Base-by-base conservation (phyloP, 306 rosid species). In the Cajanus cajan region DNA sequence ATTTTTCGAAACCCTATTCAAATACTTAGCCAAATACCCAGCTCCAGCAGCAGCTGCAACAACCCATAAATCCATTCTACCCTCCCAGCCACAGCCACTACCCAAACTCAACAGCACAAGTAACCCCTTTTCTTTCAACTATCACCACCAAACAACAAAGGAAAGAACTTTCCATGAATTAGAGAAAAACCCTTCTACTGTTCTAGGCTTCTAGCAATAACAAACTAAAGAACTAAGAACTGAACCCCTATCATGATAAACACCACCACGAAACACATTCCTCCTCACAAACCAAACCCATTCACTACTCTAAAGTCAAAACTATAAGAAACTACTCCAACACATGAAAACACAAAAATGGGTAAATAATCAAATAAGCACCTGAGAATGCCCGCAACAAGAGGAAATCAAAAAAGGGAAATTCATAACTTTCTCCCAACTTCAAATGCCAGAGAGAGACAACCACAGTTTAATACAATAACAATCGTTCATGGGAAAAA, bases 11-110 rank as follows among this genome's bases (percentile, higher is more conserved):
- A 71, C 36, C 54, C 50, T 86, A 64, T 88, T 83, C 98, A 89
- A 91, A 86, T 85, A 87, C 82, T 92, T 92, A 5, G 91, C 89
- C 83, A 95, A 80, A 86, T 78, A 95, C 39, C 96, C 91, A 78
- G 94, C 97, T 78, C 97, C 97, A 21, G 95, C 73, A 48, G 92
- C 93, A 18, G 88, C 94, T 61, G 92, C 97, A 81, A 88, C 95
- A 69, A 90, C 88, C 97, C 96, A 92, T 31, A 92, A 79, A 79
- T 92, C 98, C 98, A 95, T 95, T 69, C 51, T 79, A 2, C 37
- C 52, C 68, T 82, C 80, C 62, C 71, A 1, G 4, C 66, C 65
- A 81, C 64, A 48, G 33, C 41, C 47, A 85, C 89, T 85, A 90
- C 37, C 85, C 73, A 13, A 86, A 87, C 68, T 80, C 88, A 71